phyloP scores from a whole-genome alignment of 495 filamentous ascomycete genomes.

The Neurospora tetrasperma region DNA sequence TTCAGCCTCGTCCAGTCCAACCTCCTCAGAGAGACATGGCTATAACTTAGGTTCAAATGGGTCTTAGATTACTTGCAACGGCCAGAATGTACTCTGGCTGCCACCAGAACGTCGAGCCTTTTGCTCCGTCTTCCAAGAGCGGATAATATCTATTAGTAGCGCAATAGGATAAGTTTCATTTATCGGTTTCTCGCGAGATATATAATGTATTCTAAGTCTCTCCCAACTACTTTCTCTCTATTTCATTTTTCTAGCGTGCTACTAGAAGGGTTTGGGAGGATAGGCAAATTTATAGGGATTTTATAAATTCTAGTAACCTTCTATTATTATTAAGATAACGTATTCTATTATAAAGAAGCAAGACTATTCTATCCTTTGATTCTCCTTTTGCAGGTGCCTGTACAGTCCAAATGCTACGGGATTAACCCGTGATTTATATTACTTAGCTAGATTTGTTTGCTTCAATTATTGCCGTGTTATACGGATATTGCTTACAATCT shows the following conservation, averaged over 20 bases:
- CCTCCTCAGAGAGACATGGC: too few relatives aligned
- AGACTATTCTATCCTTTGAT: too few relatives aligned
- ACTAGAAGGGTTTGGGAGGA: background rate
- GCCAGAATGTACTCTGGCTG: background rate
- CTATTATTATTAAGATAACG: background rate
- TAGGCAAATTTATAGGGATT: background rate
- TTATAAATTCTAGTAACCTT: background rate
- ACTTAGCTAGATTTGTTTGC: too few relatives aligned
- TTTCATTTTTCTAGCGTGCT: background rate
- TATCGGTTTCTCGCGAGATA: background rate
- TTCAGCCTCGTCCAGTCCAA: too few relatives aligned
- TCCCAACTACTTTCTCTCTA: background rate
- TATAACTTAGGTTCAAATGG: background rate
- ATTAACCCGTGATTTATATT: background rate
- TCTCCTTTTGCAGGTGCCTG: background rate
- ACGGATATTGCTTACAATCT: too few relatives aligned
- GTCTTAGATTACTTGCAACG: conserved; percentile 15
- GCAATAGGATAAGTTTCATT: conserved; percentile 4
- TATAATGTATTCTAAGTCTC: background rate
- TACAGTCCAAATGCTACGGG: background rate
- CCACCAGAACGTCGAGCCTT: conserved; percentile 5
- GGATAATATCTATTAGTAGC: conserved; percentile 8
- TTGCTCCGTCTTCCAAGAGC: conserved; percentile 2
- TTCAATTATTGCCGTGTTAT: too few relatives aligned
- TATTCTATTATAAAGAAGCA: too few relatives aligned